Percentiles rank a stretch among this genome's conserved stretches.
phyloP scores from a whole-genome alignment of 1,139 yeast species.

The Debaryomyces udenii region DNA sequence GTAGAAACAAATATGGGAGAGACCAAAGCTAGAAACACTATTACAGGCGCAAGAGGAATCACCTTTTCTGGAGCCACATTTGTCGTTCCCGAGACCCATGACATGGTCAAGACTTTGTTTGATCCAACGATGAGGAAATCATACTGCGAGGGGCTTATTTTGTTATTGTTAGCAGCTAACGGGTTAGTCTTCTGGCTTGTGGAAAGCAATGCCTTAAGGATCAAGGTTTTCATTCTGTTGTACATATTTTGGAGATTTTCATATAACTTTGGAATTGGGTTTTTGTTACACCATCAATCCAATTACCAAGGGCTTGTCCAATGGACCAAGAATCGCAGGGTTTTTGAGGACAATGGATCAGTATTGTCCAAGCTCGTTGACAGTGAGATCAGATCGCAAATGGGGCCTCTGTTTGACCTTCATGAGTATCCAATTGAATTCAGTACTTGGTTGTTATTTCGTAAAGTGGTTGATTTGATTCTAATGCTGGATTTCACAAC shows the following conservation, averaged over 20 bases:
- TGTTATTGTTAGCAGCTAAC: conserved; percentile 54
- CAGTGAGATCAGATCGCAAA: conserved; percentile 56
- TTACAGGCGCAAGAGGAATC: conserved; percentile 45
- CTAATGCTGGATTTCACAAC: conserved; percentile 86
- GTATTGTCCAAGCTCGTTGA: conserved; percentile 47
- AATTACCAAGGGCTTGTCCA: conserved; percentile 57
- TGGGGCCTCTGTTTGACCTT: conserved; percentile 57
- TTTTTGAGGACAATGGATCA: conserved; percentile 45
- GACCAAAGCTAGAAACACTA: conserved; percentile 19
- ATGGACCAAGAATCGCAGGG: conserved; percentile 50
- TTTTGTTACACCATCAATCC: conserved; percentile 68
- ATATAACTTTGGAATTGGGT: conserved; percentile 82
- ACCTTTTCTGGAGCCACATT: conserved; percentile 56
- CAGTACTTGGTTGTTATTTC: conserved; percentile 80
- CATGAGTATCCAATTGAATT: conserved; percentile 67
- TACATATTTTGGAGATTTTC: conserved; percentile 78
- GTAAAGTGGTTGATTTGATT: conserved; percentile 80
- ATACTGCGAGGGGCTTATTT: conserved; percentile 62
- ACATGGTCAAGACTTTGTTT: conserved; percentile 80
- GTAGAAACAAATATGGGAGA: conserved; percentile 2
- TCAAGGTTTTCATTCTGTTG: conserved; percentile 50
- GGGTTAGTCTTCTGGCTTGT: conserved; percentile 50
- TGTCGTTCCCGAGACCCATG: conserved; percentile 78
- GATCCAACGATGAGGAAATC: conserved; percentile 79
- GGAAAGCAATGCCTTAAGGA: conserved; percentile 34